These are phyloP conservation scores for Oldenlandia corymbosa DNA, from an alignment of 257 asterid genomes.

Conservation along the genomic window DNA sequence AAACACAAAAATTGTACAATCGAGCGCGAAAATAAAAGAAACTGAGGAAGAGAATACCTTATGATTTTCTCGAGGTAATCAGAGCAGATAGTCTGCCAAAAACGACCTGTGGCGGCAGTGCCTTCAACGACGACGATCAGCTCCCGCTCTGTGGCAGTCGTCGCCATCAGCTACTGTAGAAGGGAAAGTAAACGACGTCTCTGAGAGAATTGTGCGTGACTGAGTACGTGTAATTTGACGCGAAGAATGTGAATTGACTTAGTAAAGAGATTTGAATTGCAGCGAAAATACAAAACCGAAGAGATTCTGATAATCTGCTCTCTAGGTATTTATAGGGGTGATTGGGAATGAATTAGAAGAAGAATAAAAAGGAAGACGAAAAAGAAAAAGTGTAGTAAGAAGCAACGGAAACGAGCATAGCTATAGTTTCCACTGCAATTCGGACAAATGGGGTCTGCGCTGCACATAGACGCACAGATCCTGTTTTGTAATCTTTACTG, in stretches of 20 bases:
- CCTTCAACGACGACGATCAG: conserved; percentile 87
- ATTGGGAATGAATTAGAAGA: too few relatives aligned
- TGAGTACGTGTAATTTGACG: neutral
- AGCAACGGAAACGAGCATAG: too few relatives aligned
- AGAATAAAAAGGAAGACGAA: too few relatives aligned
- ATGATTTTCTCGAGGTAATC: conserved; percentile 79
- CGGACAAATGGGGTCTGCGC: too few relatives aligned
- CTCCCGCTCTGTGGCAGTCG: conserved; percentile 39
- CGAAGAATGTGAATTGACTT: neutral
- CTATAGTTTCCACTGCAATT: too few relatives aligned
- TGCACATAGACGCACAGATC: too few relatives aligned
- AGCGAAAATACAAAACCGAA: too few relatives aligned
- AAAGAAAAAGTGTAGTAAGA: too few relatives aligned
- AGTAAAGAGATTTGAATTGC: too few relatives aligned
- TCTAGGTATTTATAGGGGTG: too few relatives aligned
- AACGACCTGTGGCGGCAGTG: conserved; percentile 82
- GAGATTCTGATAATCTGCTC: too few relatives aligned
- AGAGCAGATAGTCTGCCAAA: conserved; percentile 62
- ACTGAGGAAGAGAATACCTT: conserved; percentile 32
- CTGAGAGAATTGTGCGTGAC: neutral
- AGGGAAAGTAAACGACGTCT: neutral
- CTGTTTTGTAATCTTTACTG: too few relatives aligned
- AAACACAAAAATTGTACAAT: neutral
- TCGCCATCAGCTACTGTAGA: neutral
- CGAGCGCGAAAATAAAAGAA: neutral